Conservation (phyloP, 768 basidiomycete genomes). For the Rhizopogon sp. region DNA sequence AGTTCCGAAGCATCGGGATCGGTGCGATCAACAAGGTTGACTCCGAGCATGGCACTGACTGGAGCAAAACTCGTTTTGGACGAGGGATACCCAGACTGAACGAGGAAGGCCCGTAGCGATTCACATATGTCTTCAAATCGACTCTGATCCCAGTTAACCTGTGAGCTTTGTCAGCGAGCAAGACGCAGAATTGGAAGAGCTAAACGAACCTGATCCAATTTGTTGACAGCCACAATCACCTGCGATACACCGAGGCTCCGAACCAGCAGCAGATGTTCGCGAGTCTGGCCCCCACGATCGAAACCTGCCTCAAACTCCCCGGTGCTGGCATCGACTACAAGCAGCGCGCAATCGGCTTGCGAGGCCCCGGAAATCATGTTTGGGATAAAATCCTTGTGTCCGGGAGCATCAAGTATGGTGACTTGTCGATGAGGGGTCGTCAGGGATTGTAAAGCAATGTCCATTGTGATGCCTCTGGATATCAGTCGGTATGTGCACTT, state of each 20-base stretch:
- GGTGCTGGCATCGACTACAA: slow-evolving; percentile 85
- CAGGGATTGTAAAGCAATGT: slow-evolving; percentile 82
- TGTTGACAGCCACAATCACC: slow-evolving; percentile 91
- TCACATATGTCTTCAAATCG: slow-evolving; percentile 85
- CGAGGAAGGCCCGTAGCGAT: slow-evolving; percentile 71
- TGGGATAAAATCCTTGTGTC: slow-evolving; percentile 96
- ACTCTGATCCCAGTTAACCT: slow-evolving; percentile 85
- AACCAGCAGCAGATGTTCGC: slow-evolving; percentile 90
- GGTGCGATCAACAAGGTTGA: slow-evolving; percentile 64
- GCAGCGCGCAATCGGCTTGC: slow-evolving; percentile 91
- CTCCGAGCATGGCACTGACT: slow-evolving; percentile 84
- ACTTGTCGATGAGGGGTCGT: slow-evolving; percentile 71
- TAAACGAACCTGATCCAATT: slow-evolving; percentile 76
- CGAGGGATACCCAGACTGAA: slow-evolving; percentile 81
- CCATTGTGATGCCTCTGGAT: slow-evolving; percentile 93
- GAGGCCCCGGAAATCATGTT: slow-evolving; percentile 99
- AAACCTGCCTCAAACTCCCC: slow-evolving; percentile 98
- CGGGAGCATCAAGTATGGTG: slow-evolving; percentile 95
- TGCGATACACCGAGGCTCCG: slow-evolving; percentile 90
- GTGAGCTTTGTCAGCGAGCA: slow-evolving; percentile 2
- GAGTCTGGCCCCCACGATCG: slow-evolving; percentile 88
- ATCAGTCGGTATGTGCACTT: slow-evolving; percentile 6
- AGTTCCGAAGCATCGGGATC: slow-evolving; percentile 44
- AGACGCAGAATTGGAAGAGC: not conserved
- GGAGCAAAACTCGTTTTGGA: slow-evolving; percentile 83